Evolutionary conservation across 2,329 filamentous ascomycete species (phyloP).

Genomic region (Raffaelea deltoideospora): DNA sequence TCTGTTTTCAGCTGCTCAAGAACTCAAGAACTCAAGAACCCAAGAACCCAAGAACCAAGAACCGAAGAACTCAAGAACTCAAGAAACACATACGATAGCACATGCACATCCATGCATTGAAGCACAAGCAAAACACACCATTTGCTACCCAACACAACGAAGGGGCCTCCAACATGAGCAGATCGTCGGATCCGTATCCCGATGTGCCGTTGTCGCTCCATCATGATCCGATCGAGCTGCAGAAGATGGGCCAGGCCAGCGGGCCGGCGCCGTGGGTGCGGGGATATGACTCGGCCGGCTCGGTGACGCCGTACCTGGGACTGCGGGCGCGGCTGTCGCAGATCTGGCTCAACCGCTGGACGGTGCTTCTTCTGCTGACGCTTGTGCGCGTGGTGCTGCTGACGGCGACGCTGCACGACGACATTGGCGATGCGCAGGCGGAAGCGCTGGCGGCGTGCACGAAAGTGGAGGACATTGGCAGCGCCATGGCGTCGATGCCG

Average conservation of each 20-base stretch:
- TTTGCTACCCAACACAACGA: too few species aligned
- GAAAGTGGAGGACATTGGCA: slow-evolving; percentile 83
- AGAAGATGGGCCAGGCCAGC: slow-evolving; percentile 23
- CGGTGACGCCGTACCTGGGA: slow-evolving; percentile 81
- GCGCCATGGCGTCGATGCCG: slow-evolving; percentile 94
- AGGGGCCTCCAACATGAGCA: slow-evolving; percentile 15
- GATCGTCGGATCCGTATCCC: slow-evolving; percentile 12
- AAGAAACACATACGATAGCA: too few species aligned
- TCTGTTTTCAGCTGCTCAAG: too few species aligned
- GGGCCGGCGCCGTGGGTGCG: slow-evolving; percentile 14
- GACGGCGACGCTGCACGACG: slow-evolving; percentile 53
- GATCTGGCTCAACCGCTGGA: slow-evolving; percentile 97
- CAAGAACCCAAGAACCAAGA: too few species aligned
- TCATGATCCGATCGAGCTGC: slow-evolving; percentile 17
- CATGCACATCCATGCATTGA: too few species aligned
- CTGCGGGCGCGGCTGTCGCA: slow-evolving; percentile 82
- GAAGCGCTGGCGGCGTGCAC: slow-evolving; percentile 83
- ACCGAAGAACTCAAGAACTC: too few species aligned
- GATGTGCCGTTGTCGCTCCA: slow-evolving; percentile 17
- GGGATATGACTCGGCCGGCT: slow-evolving; percentile 41
- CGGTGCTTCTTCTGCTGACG: slow-evolving; percentile 72
- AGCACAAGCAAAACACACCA: too few species aligned
- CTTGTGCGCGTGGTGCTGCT: slow-evolving; percentile 69
- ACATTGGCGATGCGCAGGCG: slow-evolving; percentile 59
- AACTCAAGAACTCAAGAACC: too few species aligned